Evolutionary conservation across 805 yeast species (phyloP).

Genomic region (Kuraishia ogatae): DNA sequence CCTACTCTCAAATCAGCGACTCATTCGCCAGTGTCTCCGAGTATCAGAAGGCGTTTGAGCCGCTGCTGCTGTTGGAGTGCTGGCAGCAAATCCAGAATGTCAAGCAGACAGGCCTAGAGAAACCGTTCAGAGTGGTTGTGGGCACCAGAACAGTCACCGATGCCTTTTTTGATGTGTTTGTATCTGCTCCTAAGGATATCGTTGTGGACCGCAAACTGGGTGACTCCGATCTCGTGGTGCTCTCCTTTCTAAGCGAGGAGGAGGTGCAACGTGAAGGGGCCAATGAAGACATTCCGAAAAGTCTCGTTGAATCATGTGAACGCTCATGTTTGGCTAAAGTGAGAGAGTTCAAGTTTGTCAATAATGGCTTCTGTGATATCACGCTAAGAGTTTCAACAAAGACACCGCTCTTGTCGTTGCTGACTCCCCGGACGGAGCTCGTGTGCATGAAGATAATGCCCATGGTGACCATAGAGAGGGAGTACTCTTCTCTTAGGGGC

Average conservation of each 20-base stretch:
- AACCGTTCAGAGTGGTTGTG: conserved; percentile 57
- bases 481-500: conserved; percentile 76
- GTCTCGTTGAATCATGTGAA: conserved; percentile 21
- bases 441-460: conserved; percentile 72
- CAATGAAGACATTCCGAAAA: conserved; percentile 18
- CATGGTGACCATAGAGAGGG: conserved; percentile 90
- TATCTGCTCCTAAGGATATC: conserved; percentile 49
- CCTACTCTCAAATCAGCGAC: conserved; percentile 42
- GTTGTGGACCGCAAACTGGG: conserved; percentile 44
- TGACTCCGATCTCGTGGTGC: conserved; percentile 69
- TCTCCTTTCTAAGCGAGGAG: conserved; percentile 42
- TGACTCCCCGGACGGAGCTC: conserved; percentile 57
- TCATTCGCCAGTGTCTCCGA: conserved; percentile 50
- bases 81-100: conserved; percentile 87
- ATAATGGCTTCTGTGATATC: conserved; percentile 62
- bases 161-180: conserved; percentile 80
- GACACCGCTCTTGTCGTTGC: conserved; percentile 38
- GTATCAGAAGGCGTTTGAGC: conserved; percentile 65
- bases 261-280: conserved; percentile 9
- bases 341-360: conserved; percentile 57
- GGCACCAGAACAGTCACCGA: conserved; percentile 82
- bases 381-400: conserved; percentile 60
- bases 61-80: conserved; percentile 77
- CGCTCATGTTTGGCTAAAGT: conserved; percentile 70
- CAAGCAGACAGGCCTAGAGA: conserved; percentile 47